Evolutionary conservation across 306 rosid species (phyloP).

Genomic region (Sechiopsis laciniata): DNA sequence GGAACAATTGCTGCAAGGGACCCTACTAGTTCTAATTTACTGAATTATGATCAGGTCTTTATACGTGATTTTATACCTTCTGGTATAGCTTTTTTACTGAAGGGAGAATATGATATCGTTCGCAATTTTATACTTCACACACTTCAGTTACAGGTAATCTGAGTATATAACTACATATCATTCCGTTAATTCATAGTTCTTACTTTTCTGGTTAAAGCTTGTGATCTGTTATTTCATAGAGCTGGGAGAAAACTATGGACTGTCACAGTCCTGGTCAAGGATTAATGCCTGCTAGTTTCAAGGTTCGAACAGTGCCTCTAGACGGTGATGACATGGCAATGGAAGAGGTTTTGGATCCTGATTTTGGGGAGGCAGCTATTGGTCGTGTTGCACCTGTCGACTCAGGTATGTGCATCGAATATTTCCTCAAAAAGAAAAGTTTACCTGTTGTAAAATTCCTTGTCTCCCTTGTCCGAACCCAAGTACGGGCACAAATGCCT

Average conservation of each 20-base stretch:
- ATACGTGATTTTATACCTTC: constrained; percentile 90
- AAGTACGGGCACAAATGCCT: too few relatives aligned
- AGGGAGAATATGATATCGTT: constrained; percentile 84
- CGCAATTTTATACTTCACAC: constrained; percentile 76
- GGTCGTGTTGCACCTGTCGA: constrained; percentile 94
- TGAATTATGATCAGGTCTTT: constrained; percentile 86
- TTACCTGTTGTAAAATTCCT: not conserved
- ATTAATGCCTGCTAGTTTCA: constrained; percentile 89
- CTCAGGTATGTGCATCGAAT: constrained; percentile 48
- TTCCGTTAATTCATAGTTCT: not conserved
- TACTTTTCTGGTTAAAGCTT: not conserved
- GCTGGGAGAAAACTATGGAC: constrained; percentile 96
- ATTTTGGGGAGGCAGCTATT: constrained; percentile 92
- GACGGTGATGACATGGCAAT: constrained; percentile 75
- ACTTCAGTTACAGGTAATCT: constrained; percentile 80
- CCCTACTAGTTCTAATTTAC: constrained; percentile 52
- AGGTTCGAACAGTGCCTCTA: constrained; percentile 73
- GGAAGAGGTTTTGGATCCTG: constrained; percentile 88
- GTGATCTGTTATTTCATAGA: constrained; percentile 35
- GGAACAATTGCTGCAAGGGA: constrained; percentile 86
- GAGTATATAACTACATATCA: not conserved
- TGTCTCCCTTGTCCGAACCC: too few relatives aligned
- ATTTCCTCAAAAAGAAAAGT: constrained; percentile 6
- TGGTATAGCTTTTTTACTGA: constrained; percentile 76
- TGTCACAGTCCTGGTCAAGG: constrained; percentile 96